These are phyloP conservation scores for Bipolaris cookei DNA, from an alignment of 2,329 filamentous ascomycete species.

Conservation along the genomic window DNA sequence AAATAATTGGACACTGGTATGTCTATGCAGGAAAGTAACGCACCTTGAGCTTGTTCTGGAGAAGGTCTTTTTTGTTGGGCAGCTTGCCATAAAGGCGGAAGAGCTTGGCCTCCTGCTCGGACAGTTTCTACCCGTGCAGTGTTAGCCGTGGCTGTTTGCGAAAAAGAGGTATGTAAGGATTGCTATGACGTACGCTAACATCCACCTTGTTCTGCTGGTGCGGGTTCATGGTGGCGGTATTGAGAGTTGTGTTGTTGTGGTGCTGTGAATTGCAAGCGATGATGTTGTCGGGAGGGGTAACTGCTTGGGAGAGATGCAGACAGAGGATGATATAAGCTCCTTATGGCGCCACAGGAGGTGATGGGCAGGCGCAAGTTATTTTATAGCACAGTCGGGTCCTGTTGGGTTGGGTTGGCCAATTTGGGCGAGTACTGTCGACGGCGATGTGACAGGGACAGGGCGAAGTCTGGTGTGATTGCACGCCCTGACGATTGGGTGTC, in stretches of 20 bases:
- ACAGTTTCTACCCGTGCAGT: slow-evolving; percentile 70
- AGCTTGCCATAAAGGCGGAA: slow-evolving; percentile 98
- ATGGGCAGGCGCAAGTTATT: slow-evolving; percentile 28
- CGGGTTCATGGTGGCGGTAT: slow-evolving; percentile 74
- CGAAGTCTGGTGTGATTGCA: slow-evolving; percentile 24
- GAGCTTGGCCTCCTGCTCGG: slow-evolving; percentile 92
- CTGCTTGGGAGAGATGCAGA: slow-evolving; percentile 14
- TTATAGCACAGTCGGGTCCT: slow-evolving; percentile 21
- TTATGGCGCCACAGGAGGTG: slow-evolving; percentile 28
- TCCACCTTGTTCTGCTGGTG: slow-evolving; percentile 99
- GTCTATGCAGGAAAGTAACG: slow-evolving; percentile 2
- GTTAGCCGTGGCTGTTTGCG: slow-evolving; percentile 24
- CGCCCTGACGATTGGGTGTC: slow-evolving; percentile 41
- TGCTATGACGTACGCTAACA: slow-evolving; percentile 74
- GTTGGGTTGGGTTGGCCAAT: slow-evolving; percentile 29
- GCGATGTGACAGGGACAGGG: slow-evolving; percentile 39
- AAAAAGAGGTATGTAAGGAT: slow-evolving; percentile 21
- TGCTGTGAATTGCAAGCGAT: slow-evolving; percentile 14
- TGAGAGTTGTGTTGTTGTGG: slow-evolving; percentile 8
- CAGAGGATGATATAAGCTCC: slow-evolving; percentile 33
- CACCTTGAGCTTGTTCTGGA: slow-evolving; percentile 95
- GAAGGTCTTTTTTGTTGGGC: slow-evolving; percentile 91
- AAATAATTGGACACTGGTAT: background rate
- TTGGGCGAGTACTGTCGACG: slow-evolving; percentile 31
- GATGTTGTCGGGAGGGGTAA: slow-evolving; percentile 22